Conservation (phyloP, 768 basidiomycete species). For the Mycena filopes region DNA sequence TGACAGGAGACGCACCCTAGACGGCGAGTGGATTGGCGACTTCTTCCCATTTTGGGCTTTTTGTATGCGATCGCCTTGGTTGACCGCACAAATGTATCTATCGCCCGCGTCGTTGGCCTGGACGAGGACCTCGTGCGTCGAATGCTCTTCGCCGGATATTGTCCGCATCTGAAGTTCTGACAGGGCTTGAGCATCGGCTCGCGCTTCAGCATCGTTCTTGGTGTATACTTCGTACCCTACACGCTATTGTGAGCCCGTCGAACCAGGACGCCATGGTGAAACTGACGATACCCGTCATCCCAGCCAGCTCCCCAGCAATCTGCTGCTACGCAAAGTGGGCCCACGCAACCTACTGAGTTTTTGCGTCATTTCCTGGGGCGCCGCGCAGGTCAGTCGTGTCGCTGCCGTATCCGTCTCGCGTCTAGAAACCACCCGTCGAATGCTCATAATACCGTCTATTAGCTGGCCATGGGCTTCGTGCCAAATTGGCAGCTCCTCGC, state of each 20-base stretch:
- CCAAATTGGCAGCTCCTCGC: constrained; percentile 52
- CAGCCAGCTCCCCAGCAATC: constrained; percentile 58
- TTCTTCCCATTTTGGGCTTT: constrained; percentile 52
- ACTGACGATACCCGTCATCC: constrained; percentile 2
- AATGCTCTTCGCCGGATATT: not conserved
- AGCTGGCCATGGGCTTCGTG: constrained; percentile 60
- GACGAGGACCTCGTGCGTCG: constrained; percentile 49
- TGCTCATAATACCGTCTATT: constrained; percentile 17
- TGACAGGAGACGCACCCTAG: constrained; percentile 39
- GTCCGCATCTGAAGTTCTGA: constrained; percentile 1
- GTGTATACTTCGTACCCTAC: constrained; percentile 60
- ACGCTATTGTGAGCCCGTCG: constrained; percentile 52
- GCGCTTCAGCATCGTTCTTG: constrained; percentile 58
- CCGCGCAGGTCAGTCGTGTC: constrained; percentile 36
- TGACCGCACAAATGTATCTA: constrained; percentile 54
- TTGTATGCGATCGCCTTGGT: constrained; percentile 53
- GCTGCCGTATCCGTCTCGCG: too few relatives aligned
- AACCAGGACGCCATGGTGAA: not conserved
- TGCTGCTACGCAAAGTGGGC: constrained; percentile 54
- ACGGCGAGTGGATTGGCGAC: constrained; percentile 50
- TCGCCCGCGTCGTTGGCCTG: constrained; percentile 55
- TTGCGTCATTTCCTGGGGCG: constrained; percentile 57
- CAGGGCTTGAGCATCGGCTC: constrained; percentile 51
- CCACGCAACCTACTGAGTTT: constrained; percentile 54
- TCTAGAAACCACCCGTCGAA: not conserved